These are phyloP conservation scores for Larix kaempferi DNA, from an alignment of 75 land plant species.

Conservation along the genomic window DNA sequence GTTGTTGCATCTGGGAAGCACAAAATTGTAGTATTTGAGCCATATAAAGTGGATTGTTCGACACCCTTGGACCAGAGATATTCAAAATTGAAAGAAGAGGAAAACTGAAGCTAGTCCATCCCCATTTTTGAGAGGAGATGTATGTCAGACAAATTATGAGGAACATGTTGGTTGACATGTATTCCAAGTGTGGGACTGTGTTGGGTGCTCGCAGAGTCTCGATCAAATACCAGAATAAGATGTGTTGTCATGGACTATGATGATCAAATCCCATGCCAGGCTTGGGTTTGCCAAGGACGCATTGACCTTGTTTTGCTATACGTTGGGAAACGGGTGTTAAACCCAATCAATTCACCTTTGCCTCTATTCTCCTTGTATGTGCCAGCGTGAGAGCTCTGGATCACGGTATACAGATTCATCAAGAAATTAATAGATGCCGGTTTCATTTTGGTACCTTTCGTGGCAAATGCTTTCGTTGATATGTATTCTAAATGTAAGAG, in stretches of 20 bases:
- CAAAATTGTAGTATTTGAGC: too few species aligned
- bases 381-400: conserved; percentile 30
- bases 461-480: conserved; percentile 44
- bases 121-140: not conserved
- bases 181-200: conserved; percentile 35
- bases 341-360: conserved; percentile 57
- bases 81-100: too few species aligned
- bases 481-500: conserved; percentile 60
- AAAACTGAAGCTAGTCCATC: not conserved
- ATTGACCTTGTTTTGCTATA: conserved; percentile 38
- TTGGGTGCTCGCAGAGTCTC: conserved; percentile 30
- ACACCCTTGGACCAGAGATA: too few species aligned
- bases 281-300: conserved; percentile 50
- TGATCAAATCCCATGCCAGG: conserved; percentile 45
- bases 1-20: too few species aligned
- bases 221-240: conserved; percentile 44
- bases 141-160: conserved; percentile 13
- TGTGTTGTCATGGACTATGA: conserved; percentile 59
- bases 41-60: too few species aligned
- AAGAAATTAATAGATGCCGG: conserved; percentile 29
- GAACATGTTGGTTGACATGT: conserved; percentile 57
- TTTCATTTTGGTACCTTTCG: conserved; percentile 42
- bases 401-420: conserved; percentile 53
- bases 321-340: conserved; percentile 45
- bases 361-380: conserved; percentile 58